Evolutionary conservation across 1,139 yeast species (phyloP), one percentile per base, ranked within the genome.

Genomic region (Petasospora fabianii): DNA sequence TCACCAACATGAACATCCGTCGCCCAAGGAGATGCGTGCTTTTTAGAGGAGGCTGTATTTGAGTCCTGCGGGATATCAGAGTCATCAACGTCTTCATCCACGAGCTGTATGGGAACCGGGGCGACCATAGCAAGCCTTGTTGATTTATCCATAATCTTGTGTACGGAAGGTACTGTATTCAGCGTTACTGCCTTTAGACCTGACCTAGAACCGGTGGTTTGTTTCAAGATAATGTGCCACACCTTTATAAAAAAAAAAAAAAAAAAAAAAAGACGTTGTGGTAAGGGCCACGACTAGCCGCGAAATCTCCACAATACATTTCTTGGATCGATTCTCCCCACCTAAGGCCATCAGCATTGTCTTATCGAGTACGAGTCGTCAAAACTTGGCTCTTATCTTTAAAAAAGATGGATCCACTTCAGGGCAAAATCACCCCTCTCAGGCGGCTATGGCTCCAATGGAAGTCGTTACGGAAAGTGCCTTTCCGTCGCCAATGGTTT

Each of bases 381-480:
- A n/a, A n/a, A n/a, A n/a, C n/a, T n/a, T n/a, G n/a, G n/a, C n/a
- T n/a, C n/a, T n/a, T n/a, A n/a, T n/a, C n/a, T n/a, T n/a, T n/a
- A n/a, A n/a, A n/a, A n/a, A n/a, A n/a, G n/a, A 66, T 66, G 69
- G 72, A 69, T 42, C 65, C 65, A 5, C 50, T 71, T 21, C 58
- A 28, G 6, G 41, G 37, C 4, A 70, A 68, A 40, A 55, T 61
- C 7, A 33, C 61, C 6, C 55, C 58, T 0, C 36, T 42, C 34
- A 62, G 58, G 53, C 73, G 75, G 43, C 46, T 77, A 2, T 64
- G 72, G 44, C 78, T 75, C 59, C 67, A 66, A 52, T 84, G 81
- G 76, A 74, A 73, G 51, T 69, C 88, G 0, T 62, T 82, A 9
- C 61, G 82, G 30, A 75, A 68, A 38, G 70, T 84, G 6, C 95